Evolutionary conservation across 2,329 filamentous ascomycete species (phyloP).

Genomic region (Diatrype stigma): DNA sequence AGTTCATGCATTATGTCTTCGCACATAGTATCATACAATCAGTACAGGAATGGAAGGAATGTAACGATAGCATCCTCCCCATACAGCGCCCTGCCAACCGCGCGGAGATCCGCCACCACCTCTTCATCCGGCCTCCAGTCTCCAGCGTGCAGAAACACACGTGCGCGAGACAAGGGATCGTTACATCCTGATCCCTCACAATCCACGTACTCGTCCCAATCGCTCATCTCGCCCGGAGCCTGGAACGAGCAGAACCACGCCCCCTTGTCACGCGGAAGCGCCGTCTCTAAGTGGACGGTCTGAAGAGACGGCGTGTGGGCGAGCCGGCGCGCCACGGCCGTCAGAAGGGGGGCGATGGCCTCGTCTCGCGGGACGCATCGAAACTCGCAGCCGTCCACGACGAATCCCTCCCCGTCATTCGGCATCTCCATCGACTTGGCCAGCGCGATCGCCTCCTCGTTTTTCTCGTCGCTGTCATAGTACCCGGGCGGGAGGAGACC

Average conservation of each 20-base stretch:
- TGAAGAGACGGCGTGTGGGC: slow-evolving; percentile 1
- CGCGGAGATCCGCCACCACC: not conserved
- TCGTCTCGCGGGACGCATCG: not conserved
- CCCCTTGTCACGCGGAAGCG: not conserved
- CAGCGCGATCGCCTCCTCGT: not conserved
- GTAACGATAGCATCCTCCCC: slow-evolving; percentile 3
- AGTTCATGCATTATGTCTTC: not conserved
- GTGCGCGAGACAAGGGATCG: not conserved
- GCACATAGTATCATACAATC: not conserved
- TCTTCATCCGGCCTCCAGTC: slow-evolving; percentile 1
- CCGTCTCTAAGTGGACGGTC: not conserved
- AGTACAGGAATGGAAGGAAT: slow-evolving; percentile 2
- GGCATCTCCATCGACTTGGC: not conserved
- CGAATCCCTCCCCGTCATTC: not conserved
- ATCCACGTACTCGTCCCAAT: not conserved
- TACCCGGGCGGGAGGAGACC: no score
- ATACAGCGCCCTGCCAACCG: not conserved
- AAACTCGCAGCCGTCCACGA: not conserved
- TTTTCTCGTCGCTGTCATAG: no score
- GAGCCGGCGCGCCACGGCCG: slow-evolving; percentile 2
- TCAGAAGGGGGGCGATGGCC: slow-evolving; percentile 2
- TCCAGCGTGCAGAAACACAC: slow-evolving; percentile 1
- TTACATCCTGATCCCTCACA: no score
- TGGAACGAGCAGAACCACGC: not conserved
- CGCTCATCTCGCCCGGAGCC: not conserved